phyloP scores from a whole-genome alignment of 164 flowering plant species.

The Chloranthus sessilifolius region DNA sequence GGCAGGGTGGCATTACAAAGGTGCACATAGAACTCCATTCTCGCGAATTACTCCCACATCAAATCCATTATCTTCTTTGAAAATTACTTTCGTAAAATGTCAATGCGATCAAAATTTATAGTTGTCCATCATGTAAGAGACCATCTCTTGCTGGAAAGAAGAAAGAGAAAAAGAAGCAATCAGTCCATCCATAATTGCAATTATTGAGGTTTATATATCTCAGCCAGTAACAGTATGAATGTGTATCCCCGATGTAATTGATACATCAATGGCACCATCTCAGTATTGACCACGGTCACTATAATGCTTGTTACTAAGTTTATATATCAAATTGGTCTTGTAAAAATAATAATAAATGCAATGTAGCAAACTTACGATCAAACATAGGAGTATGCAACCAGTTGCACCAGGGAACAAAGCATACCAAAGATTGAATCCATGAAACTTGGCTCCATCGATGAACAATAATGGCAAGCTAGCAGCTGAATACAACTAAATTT shows the following conservation, averaged over 20 bases:
- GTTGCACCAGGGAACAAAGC: constrained; percentile 90
- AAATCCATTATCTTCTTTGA: too few relatives aligned
- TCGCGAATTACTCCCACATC: too few relatives aligned
- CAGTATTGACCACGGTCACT: too few relatives aligned
- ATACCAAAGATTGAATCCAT: constrained; percentile 69
- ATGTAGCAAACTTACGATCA: constrained; percentile 56
- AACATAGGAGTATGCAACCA: constrained; percentile 67
- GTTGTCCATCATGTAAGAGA: constrained; percentile 72
- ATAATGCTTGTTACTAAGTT: background rate
- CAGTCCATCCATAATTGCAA: background rate
- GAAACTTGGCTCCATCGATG: constrained; percentile 85
- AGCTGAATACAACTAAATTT: constrained; percentile 36
- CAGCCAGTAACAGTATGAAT: background rate
- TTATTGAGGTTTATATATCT: background rate
- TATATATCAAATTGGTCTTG: background rate
- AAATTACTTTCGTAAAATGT: too few relatives aligned
- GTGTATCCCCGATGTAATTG: background rate
- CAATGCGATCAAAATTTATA: constrained; percentile 63
- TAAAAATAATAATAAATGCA: background rate
- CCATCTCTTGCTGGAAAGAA: constrained; percentile 85
- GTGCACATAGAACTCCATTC: too few relatives aligned
- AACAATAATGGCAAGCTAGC: constrained; percentile 91
- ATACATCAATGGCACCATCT: background rate
- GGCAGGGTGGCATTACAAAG: too few relatives aligned
- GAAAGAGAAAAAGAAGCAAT: background rate